A percentile compares a stretch with the other conserved stretches of the same genome.
phyloP scores from a whole-genome alignment of 345 rosid species.

The Euphorbia peplus region DNA sequence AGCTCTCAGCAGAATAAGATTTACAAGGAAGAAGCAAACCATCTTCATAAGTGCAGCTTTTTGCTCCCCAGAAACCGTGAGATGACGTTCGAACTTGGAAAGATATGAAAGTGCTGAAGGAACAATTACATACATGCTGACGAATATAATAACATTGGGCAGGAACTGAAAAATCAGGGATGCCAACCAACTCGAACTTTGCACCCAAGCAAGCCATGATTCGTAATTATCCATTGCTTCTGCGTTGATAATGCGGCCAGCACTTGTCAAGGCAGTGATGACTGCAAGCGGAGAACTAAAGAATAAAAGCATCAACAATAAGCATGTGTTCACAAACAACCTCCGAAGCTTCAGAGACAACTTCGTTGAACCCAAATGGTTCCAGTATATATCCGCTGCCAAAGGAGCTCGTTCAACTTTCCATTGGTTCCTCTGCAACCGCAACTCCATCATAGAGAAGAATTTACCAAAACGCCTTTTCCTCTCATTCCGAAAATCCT shows the following conservation, averaged over 20 bases:
- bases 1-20: conserved; percentile 81
- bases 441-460: conserved; percentile 75
- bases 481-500: conserved; percentile 76
- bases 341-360: conserved; percentile 61
- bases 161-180: conserved; percentile 84
- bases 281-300: conserved; percentile 94
- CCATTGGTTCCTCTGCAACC: conserved; percentile 95
- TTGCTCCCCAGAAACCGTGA: conserved; percentile 88
- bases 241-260: conserved; percentile 80
- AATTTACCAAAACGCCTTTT: conserved; percentile 80
- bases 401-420: conserved; percentile 94
- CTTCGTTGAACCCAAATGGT: conserved; percentile 83
- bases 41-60: conserved; percentile 92
- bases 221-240: conserved; percentile 94
- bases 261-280: conserved; percentile 74
- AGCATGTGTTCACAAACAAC: conserved; percentile 77
- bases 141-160: conserved; percentile 84
- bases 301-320: conserved; percentile 75
- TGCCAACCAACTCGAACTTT: conserved; percentile 90
- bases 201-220: conserved; percentile 89
- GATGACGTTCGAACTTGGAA: conserved; percentile 87
- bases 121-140: conserved; percentile 90
- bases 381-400: conserved; percentile 97
- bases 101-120: conserved; percentile 90
- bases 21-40: conserved; percentile 98